These are phyloP conservation scores for Populus ilicifolia DNA, from an alignment of 345 rosid genomes.

Conservation along the genomic window DNA sequence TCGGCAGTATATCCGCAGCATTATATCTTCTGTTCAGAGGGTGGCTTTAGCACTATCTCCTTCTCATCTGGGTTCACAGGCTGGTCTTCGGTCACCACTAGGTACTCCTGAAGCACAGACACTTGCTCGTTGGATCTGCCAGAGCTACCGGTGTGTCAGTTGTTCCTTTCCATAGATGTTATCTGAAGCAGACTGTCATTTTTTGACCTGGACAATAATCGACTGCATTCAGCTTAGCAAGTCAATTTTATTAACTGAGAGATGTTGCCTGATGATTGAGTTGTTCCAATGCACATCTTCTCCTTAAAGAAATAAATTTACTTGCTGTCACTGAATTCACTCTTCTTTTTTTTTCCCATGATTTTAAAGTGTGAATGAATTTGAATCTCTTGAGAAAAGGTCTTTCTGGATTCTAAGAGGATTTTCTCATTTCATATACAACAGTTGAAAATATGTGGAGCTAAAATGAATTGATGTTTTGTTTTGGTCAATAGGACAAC, in stretches of 20 bases:
- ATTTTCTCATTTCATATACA: neutral
- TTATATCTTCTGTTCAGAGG: constrained; percentile 90
- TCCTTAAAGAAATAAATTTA: neutral
- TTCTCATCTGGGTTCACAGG: constrained; percentile 75
- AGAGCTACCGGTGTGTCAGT: constrained; percentile 59
- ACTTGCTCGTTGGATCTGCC: constrained; percentile 95
- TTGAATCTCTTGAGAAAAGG: neutral
- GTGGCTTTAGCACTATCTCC: constrained; percentile 95
- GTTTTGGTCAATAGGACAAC: neutral
- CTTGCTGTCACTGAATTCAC: neutral
- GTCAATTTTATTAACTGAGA: neutral
- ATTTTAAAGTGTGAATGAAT: neutral
- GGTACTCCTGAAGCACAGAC: constrained; percentile 97
- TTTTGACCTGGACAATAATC: neutral
- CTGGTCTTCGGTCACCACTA: constrained; percentile 72
- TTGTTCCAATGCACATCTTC: neutral
- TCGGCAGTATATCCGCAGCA: constrained; percentile 82
- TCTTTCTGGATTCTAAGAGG: neutral
- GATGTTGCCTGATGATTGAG: neutral
- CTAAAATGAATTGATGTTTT: neutral
- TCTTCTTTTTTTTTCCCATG: neutral
- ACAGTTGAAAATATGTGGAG: neutral
- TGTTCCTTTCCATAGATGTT: neutral
- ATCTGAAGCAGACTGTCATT: neutral
- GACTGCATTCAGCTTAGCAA: neutral